Percentiles rank a stretch among this genome's conserved stretches.
Conservation (phyloP, 208 protist genomes). For the Crithidia acanthocephali region DNA sequence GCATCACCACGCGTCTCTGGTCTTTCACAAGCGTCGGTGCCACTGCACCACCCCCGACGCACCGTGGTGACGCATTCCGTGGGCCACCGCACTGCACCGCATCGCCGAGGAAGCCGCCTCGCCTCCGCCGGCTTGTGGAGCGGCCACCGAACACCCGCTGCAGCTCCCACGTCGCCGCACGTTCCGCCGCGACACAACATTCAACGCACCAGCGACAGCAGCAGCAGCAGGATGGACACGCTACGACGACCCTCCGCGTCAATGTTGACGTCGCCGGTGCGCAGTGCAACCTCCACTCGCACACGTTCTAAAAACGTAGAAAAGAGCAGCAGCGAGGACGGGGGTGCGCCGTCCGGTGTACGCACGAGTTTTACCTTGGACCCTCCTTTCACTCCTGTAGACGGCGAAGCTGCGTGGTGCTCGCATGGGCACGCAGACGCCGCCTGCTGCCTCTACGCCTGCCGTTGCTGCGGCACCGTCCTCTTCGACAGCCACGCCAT, state of each 20-base stretch:
- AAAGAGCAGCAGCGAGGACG: background rate
- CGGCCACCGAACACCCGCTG: background rate
- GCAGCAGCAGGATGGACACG: background rate
- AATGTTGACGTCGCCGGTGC: too few relatives aligned
- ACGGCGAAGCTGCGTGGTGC: slow-evolving; percentile 27
- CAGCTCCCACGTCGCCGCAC: background rate
- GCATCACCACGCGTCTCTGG: too few relatives aligned
- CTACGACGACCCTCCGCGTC: too few relatives aligned
- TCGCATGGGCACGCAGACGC: background rate
- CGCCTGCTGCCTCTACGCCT: slow-evolving; percentile 30
- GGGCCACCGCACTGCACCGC: background rate
- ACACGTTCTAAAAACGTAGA: too few relatives aligned
- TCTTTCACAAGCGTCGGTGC: too few relatives aligned
- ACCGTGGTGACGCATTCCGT: background rate
- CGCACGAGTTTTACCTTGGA: slow-evolving; percentile 31
- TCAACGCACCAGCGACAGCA: background rate
- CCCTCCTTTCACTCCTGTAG: slow-evolving; percentile 55
- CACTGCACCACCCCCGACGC: too few relatives aligned
- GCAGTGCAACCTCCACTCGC: too few relatives aligned
- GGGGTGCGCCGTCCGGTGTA: background rate
- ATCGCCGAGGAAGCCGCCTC: background rate
- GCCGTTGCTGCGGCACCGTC: slow-evolving; percentile 30
- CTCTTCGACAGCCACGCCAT: slow-evolving; percentile 40
- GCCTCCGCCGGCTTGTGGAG: slow-evolving; percentile 5
- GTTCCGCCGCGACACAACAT: too few relatives aligned